Evolutionary conservation across 371 early-diverging fungal genomes (phyloP).

Genomic region (Enterospora canceri): DNA sequence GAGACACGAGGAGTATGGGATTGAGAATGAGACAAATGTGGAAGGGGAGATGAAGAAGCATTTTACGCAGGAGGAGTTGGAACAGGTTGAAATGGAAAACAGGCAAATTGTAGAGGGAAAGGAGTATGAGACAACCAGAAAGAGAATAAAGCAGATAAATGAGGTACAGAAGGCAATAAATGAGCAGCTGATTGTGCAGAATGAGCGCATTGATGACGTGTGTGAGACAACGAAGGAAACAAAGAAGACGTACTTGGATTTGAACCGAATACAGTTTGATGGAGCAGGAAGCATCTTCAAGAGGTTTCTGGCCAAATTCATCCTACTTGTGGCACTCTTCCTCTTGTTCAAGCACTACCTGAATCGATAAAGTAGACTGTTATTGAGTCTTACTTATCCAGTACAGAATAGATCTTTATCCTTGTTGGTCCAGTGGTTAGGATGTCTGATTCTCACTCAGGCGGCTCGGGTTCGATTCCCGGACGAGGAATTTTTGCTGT

Average conservation of each 20-base stretch:
- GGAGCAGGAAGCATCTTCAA: conserved; percentile 34
- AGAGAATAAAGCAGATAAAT: conserved; percentile 43
- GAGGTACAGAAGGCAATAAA: conserved; percentile 43
- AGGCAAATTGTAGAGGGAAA: conserved; percentile 28
- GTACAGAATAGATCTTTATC: conserved; percentile 8
- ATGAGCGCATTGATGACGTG: conserved; percentile 51
- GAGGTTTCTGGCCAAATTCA: conserved; percentile 35
- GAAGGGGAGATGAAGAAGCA: conserved; percentile 29
- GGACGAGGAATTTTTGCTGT: conserved; percentile 34
- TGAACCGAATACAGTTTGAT: conserved; percentile 6
- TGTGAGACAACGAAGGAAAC: conserved; percentile 14
- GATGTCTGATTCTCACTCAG: conserved; percentile 35
- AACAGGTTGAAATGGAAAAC: conserved; percentile 38
- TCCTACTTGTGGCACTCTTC: conserved; percentile 45
- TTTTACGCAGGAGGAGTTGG: not conserved
- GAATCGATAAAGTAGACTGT: conserved; percentile 22
- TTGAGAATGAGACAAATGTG: not conserved
- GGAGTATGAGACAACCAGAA: conserved; percentile 29
- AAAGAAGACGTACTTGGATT: conserved; percentile 17
- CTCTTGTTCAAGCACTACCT: conserved; percentile 41
- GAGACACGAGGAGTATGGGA: conserved; percentile 28
- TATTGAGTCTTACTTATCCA: not conserved
- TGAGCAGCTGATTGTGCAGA: conserved; percentile 40
- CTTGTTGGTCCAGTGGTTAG: conserved; percentile 44
- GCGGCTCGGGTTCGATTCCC: conserved; percentile 45